Conservation (phyloP, 345 rosid genomes). For the Pistacia atlantica region DNA sequence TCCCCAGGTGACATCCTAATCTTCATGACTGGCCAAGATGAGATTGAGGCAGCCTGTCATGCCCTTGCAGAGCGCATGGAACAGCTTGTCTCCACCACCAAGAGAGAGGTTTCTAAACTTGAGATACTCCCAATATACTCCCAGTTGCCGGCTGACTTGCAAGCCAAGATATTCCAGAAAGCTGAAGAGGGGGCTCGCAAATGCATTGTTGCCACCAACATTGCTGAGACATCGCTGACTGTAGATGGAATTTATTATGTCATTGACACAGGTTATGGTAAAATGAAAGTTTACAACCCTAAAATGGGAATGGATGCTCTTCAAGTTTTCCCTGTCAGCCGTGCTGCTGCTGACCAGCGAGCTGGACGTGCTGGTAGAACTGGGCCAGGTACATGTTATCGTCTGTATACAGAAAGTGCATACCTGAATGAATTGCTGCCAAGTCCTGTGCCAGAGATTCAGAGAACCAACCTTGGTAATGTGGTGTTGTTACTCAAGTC, state of each 20-base stretch:
- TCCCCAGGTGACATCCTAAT: slow-evolving; percentile 96
- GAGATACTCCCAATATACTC: slow-evolving; percentile 96
- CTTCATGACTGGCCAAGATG: slow-evolving; percentile 99
- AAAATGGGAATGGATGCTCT: slow-evolving; percentile 99
- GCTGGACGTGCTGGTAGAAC: slow-evolving; percentile 99
- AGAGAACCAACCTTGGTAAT: slow-evolving; percentile 94
- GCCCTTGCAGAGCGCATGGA: slow-evolving; percentile 92
- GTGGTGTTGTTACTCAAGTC: slow-evolving; percentile 95
- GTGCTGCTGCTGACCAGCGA: slow-evolving; percentile 97
- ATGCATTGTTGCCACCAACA: slow-evolving; percentile 97
- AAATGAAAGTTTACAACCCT: slow-evolving; percentile 98
- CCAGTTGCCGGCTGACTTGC: slow-evolving; percentile 97
- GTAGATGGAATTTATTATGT: slow-evolving; percentile 94
- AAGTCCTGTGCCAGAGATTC: slow-evolving; percentile 97
- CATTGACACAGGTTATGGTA: slow-evolving; percentile 94
- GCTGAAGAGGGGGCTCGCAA: slow-evolving; percentile 97
- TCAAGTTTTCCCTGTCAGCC: slow-evolving; percentile 94
- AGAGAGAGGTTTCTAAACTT: slow-evolving; percentile 70
- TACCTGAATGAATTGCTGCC: slow-evolving; percentile 84
- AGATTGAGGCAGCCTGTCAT: slow-evolving; percentile 94
- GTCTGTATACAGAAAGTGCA: slow-evolving; percentile 91
- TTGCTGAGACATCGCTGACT: slow-evolving; percentile 96
- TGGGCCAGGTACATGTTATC: slow-evolving; percentile 96
- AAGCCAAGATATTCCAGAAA: slow-evolving; percentile 92
- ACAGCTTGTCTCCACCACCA: slow-evolving; percentile 70